Base-by-base conservation (phyloP, 2,329 filamentous ascomycete species). In the Claviceps arundinis region DNA sequence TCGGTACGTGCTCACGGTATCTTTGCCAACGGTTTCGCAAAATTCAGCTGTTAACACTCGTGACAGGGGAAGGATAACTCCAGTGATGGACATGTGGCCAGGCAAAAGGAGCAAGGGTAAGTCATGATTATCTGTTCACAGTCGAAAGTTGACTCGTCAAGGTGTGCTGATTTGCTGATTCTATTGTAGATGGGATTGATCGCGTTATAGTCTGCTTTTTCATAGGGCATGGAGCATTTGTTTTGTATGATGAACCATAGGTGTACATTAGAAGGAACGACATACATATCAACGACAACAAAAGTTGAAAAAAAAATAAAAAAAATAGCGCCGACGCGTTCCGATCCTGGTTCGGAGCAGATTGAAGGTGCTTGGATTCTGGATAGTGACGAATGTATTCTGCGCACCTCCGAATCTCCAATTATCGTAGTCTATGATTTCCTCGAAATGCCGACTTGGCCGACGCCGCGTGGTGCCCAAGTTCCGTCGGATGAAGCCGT, bases 91-190 rank as follows among this genome's bases (percentile, higher is more conserved):
- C 81, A 76, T 45, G 82, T 90, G 56, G 71, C 83, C 51, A 77
- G 88, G 65, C 84, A 89, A 69, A 91, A 88, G 70, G 85, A 91
- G 58, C 81, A 80, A 58, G 87, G 87, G 85, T 89, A 72, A 71
- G 81, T 64, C 41, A 22, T 46, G 42, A 50, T 38, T 37, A 7
- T 16, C 22, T 16, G 26, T 6, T 37, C 14, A 37, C n/a, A 22
- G 7, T 4, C 19, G n/a, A n/a, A 16, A 13, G 9, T 11, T 34
- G 11, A 13, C 11, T 2, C n/a, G 3, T 24, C 11, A n/a, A 24
- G 6, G 26, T 37, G 19, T 51, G 2, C 17, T 8, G 22, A 17
- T 30, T 37, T 14, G 34, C 50, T 52, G 44, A 54, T 44, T 30
- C 14, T 19, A 3, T 19, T 42, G 30, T 47, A 57, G 56, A 30